Percentiles rank a stretch among this genome's conserved stretches.
Conservation (phyloP, 1,139 yeast genomes). For the Kodamaea sp. region DNA sequence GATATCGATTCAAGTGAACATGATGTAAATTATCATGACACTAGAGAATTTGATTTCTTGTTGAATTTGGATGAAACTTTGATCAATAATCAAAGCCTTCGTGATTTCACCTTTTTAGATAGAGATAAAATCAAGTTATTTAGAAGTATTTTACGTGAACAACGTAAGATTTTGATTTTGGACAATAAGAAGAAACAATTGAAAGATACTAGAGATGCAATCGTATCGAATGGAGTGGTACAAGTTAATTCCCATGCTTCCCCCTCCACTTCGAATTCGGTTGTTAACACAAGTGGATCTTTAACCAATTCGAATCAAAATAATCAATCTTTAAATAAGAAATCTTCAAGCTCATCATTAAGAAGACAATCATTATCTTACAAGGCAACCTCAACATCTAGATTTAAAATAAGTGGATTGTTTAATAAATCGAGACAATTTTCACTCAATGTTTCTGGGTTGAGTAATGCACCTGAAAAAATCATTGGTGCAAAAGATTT, state of each 20-base stretch:
- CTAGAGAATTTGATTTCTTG: constrained; percentile 45
- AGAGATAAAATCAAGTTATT: constrained; percentile 30
- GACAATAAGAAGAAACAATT: constrained; percentile 36
- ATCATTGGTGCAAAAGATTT: constrained; percentile 52
- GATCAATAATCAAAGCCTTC: constrained; percentile 24
- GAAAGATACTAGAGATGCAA: constrained; percentile 16
- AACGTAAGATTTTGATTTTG: constrained; percentile 29
- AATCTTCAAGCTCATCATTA: constrained; percentile 30
- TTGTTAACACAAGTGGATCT: neutral
- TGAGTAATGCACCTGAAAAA: constrained; percentile 40
- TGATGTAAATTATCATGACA: constrained; percentile 31
- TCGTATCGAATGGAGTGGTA: constrained; percentile 1
- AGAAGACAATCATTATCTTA: constrained; percentile 43
- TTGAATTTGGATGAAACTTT: constrained; percentile 40
- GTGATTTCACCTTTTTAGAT: constrained; percentile 28
- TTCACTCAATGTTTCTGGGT: constrained; percentile 25
- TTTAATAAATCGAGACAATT: constrained; percentile 40
- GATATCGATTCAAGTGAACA: constrained; percentile 24
- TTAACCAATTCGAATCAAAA: neutral
- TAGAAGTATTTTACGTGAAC: constrained; percentile 31
- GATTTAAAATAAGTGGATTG: constrained; percentile 45
- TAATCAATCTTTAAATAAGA: constrained; percentile 23
- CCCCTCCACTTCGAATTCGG: neutral
- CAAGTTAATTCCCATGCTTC: neutral
- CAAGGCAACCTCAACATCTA: constrained; percentile 32